Percentiles rank a stretch among this genome's conserved stretches.
phyloP scores from a whole-genome alignment of 1,139 yeast genomes.

The Blastobotrys elegans region DNA sequence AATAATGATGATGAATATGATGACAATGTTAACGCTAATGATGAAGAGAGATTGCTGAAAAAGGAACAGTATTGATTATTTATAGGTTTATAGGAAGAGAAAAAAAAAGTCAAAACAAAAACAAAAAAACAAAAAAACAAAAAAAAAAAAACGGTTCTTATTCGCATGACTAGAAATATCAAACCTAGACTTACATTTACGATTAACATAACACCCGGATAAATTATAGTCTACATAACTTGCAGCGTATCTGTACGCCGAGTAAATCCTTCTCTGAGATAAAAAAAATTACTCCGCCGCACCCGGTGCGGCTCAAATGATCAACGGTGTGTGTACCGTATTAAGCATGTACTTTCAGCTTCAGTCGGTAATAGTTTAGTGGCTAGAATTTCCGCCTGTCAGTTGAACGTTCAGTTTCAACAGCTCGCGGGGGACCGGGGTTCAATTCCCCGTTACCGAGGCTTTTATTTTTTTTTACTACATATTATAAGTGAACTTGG shows the following conservation, averaged over 20 bases:
- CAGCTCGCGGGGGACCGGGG: slow-evolving; percentile 12
- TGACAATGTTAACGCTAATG: slow-evolving; percentile 12
- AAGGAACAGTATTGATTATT: background rate
- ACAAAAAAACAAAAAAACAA: background rate
- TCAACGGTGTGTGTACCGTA: too few relatives aligned
- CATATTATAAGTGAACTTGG: background rate
- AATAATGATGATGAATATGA: slow-evolving; percentile 2
- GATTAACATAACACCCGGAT: too few relatives aligned
- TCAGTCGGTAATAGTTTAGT: slow-evolving; percentile 8
- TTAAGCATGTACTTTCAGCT: too few relatives aligned
- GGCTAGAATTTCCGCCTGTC: slow-evolving; percentile 10
- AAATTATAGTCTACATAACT: too few relatives aligned
- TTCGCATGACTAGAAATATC: background rate
- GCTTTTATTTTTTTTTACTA: background rate
- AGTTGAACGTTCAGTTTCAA: background rate
- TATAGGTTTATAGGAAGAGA: too few relatives aligned
- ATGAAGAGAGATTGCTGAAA: slow-evolving; percentile 3
- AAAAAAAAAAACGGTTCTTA: background rate
- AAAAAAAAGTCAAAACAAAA: too few relatives aligned
- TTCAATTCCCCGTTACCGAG: slow-evolving; percentile 9
- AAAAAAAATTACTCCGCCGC: too few relatives aligned
- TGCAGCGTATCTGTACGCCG: too few relatives aligned
- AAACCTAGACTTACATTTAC: too few relatives aligned
- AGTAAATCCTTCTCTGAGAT: too few relatives aligned
- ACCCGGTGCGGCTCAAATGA: too few relatives aligned